These are phyloP conservation scores for Gossypium davidsonii DNA, from an alignment of 441 rosid species.

Conservation along the genomic window DNA sequence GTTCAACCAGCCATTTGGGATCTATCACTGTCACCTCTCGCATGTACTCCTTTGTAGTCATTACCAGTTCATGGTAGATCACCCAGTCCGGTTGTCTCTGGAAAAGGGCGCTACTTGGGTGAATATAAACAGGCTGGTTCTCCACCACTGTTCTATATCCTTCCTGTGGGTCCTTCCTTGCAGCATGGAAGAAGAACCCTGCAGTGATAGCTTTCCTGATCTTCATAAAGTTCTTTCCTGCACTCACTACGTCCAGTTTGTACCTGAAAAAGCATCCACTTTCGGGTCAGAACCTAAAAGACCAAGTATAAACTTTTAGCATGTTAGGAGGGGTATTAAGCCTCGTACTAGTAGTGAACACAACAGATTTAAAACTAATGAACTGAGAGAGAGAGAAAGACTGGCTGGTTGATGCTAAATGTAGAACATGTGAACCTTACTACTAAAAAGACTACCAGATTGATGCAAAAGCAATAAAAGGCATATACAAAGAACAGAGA, in stretches of 20 bases:
- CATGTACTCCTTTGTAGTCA: slow-evolving; percentile 65
- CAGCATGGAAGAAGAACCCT: slow-evolving; percentile 8
- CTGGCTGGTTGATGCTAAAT: not conserved
- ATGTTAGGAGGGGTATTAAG: not conserved
- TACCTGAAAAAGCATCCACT: slow-evolving; percentile 38
- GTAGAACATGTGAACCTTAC: not conserved
- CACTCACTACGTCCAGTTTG: slow-evolving; percentile 76
- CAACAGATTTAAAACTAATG: not conserved
- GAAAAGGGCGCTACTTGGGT: slow-evolving; percentile 90
- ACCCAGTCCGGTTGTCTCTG: slow-evolving; percentile 98
- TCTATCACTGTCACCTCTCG: slow-evolving; percentile 58
- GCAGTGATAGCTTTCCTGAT: slow-evolving; percentile 7
- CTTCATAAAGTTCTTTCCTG: slow-evolving; percentile 68
- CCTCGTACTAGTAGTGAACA: not conserved
- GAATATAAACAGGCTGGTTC: slow-evolving; percentile 92
- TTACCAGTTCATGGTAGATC: slow-evolving; percentile 84
- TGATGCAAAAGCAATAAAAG: not conserved
- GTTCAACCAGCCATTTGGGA: slow-evolving; percentile 67
- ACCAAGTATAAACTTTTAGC: not conserved
- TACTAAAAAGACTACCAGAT: not conserved
- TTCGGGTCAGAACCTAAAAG: not conserved
- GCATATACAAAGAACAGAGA: not conserved
- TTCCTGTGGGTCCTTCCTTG: slow-evolving; percentile 57
- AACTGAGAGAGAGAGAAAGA: not conserved
- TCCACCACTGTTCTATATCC: slow-evolving; percentile 85